These are phyloP conservation scores for Ramaria sp. DNA, from an alignment of 768 basidiomycete species.

Conservation along the genomic window DNA sequence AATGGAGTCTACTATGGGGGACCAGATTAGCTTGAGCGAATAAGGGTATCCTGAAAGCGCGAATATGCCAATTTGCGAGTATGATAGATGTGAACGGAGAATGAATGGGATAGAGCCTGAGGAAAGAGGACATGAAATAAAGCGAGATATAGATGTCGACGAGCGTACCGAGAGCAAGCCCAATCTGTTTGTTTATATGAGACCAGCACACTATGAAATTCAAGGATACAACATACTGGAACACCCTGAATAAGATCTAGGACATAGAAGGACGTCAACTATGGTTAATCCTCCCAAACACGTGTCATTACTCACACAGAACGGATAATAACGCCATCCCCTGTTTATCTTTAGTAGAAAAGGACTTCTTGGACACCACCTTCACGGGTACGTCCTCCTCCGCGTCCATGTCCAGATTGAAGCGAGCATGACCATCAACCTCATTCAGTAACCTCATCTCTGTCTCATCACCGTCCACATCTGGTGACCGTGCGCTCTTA, in stretches of 20 bases:
- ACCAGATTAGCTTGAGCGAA: conserved; percentile 95
- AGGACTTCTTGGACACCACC: conserved; percentile 17
- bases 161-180: conserved; percentile 71
- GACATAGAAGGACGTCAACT: not conserved
- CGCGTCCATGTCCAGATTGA: not conserved
- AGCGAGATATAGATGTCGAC: not conserved
- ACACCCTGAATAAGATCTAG: conserved; percentile 64
- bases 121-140: conserved; percentile 5
- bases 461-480: conserved; percentile 2
- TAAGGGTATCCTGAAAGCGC: conserved; percentile 90
- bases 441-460: conserved; percentile 9
- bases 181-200: conserved; percentile 37
- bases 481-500: not conserved
- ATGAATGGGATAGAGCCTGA: conserved; percentile 93
- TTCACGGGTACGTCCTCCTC: conserved; percentile 7
- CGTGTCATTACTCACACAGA: conserved; percentile 58
- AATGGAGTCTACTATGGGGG: conserved; percentile 90
- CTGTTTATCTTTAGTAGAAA: conserved; percentile 69
- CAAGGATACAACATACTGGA: conserved; percentile 47
- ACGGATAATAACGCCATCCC: conserved; percentile 79
- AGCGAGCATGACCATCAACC: not conserved
- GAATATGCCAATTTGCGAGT: conserved; percentile 93
- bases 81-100: conserved; percentile 88
- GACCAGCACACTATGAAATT: not conserved
- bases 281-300: not conserved